These are phyloP conservation scores for Termitomyces sp. DNA, from an alignment of 1,284 basidiomycete genomes.

Conservation along the genomic window DNA sequence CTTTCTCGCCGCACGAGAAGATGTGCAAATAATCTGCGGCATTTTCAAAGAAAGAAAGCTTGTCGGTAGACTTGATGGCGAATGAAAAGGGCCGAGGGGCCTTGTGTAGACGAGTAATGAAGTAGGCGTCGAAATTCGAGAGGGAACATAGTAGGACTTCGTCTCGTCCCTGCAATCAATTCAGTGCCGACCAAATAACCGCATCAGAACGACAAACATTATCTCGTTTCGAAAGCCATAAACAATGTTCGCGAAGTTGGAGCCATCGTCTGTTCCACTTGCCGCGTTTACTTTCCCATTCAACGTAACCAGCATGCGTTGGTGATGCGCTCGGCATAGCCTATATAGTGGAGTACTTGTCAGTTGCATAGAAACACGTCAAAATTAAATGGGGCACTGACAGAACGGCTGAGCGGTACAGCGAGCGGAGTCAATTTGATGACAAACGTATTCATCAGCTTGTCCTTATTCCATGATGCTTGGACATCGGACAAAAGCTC, in stretches of 20 bases:
- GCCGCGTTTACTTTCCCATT: slow-evolving; percentile 82
- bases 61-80: slow-evolving; percentile 84
- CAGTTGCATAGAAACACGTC: slow-evolving; percentile 1
- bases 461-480: slow-evolving; percentile 80
- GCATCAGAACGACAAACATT: slow-evolving; percentile 40
- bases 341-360: slow-evolving; percentile 29
- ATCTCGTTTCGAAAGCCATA: slow-evolving; percentile 85
- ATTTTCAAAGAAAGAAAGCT: slow-evolving; percentile 79
- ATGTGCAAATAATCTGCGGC: slow-evolving; percentile 79
- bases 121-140: slow-evolving; percentile 82
- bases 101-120: slow-evolving; percentile 65
- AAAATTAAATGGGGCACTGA: slow-evolving; percentile 30
- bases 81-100: slow-evolving; percentile 78
- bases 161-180: slow-evolving; percentile 73
- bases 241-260: slow-evolving; percentile 74
- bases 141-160: slow-evolving; percentile 74
- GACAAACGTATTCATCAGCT: slow-evolving; percentile 71
- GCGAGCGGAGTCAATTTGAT: slow-evolving; percentile 68
- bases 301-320: slow-evolving; percentile 66
- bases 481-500: slow-evolving; percentile 72
- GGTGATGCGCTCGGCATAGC: slow-evolving; percentile 71
- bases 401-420: slow-evolving; percentile 49
- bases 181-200: slow-evolving; percentile 3
- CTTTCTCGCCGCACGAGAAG: slow-evolving; percentile 69
- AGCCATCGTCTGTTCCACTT: slow-evolving; percentile 92